Base-by-base conservation (phyloP, 2,329 filamentous ascomycete species). In the Penicillium sp. region DNA sequence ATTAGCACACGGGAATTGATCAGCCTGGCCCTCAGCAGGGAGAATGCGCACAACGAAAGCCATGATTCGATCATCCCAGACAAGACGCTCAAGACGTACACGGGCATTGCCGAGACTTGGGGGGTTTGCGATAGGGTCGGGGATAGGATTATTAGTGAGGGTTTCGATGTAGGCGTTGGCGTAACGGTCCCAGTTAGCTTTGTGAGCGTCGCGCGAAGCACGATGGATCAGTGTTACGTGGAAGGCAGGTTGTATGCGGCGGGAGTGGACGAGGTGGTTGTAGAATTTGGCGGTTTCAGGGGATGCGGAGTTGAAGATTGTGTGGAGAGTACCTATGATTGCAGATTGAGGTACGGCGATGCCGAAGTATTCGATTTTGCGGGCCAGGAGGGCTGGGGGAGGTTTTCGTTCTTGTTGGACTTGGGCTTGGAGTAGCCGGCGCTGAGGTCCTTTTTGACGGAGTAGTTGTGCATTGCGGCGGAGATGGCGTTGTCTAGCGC, bases 161-260 rank as follows among this genome's bases (percentile, higher is more conserved):
- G 63, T 60, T 14, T 62, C 52, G 18, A 68, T 63, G 57, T 87
- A 81, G 1, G 87, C 69, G n/a, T 77, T 71, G 4, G 65, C 67
- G 57, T 96, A 91, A 45, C 76, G 78, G 44, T 84, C 71, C 93
- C 93, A 98, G 44, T 91, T 74, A 7, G 84, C 79, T 0, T 83
- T 78, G 53, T 84, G 69, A 24, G 84, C 70, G 32, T 75, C 74
- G 8, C 80, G 73, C 2, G 73, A 74, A 9, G 84, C 82, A 38
- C 85, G 84, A 68, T 98, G 93, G 66, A 96, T 89, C 31, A 98
- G 78, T 0, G 93, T 98, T 47, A 98, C 87, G 65, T 98, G 93
- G 66, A 97, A 98, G 32, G 83, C 77, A n/a, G 77, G 64, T 68
- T 97, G 91, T 5, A 97, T 71, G 44, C 93, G 86, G 16, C 84